Conservation (phyloP, 164 flowering plant genomes). For the Pachysandra terminalis region DNA sequence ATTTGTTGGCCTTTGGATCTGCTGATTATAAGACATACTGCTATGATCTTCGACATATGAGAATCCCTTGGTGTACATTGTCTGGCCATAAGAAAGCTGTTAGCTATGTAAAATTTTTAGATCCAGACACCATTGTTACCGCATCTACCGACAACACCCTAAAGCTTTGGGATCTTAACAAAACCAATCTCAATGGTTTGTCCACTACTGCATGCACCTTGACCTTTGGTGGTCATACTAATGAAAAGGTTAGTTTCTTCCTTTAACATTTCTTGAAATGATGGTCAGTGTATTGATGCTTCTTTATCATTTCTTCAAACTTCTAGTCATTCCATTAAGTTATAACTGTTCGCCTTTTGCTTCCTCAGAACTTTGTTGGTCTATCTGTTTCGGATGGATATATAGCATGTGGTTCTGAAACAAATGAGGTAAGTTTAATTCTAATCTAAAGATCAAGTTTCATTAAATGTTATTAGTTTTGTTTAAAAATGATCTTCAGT, state of each 20-base stretch:
- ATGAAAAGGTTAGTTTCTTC: slow-evolving; percentile 71
- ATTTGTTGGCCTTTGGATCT: slow-evolving; percentile 86
- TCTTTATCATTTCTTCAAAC: background rate
- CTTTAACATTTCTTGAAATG: background rate
- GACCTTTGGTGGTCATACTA: slow-evolving; percentile 81
- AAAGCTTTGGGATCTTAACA: slow-evolving; percentile 91
- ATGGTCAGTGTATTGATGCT: background rate
- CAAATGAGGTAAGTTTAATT: slow-evolving; percentile 65
- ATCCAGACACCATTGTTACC: slow-evolving; percentile 74
- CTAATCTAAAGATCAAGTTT: background rate
- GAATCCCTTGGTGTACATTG: slow-evolving; percentile 85
- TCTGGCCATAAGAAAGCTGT: slow-evolving; percentile 88
- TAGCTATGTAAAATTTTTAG: slow-evolving; percentile 89
- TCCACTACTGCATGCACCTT: slow-evolving; percentile 70
- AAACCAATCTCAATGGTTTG: slow-evolving; percentile 44
- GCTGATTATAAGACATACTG: slow-evolving; percentile 83
- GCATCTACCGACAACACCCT: slow-evolving; percentile 93
- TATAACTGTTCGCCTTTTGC: slow-evolving; percentile 17
- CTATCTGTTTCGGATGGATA: slow-evolving; percentile 83
- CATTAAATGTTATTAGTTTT: background rate
- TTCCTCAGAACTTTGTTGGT: slow-evolving; percentile 88
- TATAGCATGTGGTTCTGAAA: slow-evolving; percentile 93
- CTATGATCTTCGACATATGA: slow-evolving; percentile 81
- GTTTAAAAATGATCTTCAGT: too few relatives aligned
- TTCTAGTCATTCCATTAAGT: background rate